Conservation (phyloP, 2,329 filamentous ascomycete genomes). For the Aureobasidium vineae region DNA sequence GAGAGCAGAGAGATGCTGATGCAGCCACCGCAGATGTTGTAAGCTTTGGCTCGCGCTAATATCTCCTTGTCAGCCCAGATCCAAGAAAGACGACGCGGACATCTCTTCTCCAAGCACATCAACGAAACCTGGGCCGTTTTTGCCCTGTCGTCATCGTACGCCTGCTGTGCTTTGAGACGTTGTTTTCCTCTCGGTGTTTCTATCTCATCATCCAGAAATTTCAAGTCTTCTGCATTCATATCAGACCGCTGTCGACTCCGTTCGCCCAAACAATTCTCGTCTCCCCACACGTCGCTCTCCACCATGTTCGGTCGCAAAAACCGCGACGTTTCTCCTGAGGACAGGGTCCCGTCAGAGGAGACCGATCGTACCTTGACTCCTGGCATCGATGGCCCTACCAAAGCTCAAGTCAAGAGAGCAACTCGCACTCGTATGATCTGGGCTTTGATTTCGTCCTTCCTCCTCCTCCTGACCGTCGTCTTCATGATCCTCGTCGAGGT, state of each 20-base stretch:
- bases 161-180: neutral
- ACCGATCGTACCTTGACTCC: slow-evolving; percentile 35
- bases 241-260: neutral
- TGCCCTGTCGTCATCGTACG: slow-evolving; percentile 17
- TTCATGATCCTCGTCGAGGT: slow-evolving; percentile 80
- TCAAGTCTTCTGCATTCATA: neutral
- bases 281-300: slow-evolving; percentile 7
- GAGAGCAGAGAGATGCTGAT: neutral
- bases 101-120: slow-evolving; percentile 12
- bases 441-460: slow-evolving; percentile 62
- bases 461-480: slow-evolving; percentile 71
- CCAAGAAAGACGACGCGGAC: neutral
- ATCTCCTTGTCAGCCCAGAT: slow-evolving; percentile 1
- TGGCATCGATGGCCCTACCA: slow-evolving; percentile 34
- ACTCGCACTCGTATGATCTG: slow-evolving; percentile 59
- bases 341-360: slow-evolving; percentile 25
- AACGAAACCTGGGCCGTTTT: slow-evolving; percentile 12
- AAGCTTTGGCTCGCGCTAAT: slow-evolving; percentile 12
- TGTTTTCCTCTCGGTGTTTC: slow-evolving; percentile 10
- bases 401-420: slow-evolving; percentile 47
- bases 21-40: slow-evolving; percentile 7
- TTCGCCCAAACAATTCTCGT: neutral
- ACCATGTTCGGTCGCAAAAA: slow-evolving; percentile 38
- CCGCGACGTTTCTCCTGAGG: slow-evolving; percentile 28
- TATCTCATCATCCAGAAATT: neutral